A percentile compares a stretch with the other conserved stretches of the same genome.
These are phyloP conservation scores for Zasmidium citrigriseum DNA, from an alignment of 2,329 filamentous ascomycete genomes.

Conservation along the genomic window DNA sequence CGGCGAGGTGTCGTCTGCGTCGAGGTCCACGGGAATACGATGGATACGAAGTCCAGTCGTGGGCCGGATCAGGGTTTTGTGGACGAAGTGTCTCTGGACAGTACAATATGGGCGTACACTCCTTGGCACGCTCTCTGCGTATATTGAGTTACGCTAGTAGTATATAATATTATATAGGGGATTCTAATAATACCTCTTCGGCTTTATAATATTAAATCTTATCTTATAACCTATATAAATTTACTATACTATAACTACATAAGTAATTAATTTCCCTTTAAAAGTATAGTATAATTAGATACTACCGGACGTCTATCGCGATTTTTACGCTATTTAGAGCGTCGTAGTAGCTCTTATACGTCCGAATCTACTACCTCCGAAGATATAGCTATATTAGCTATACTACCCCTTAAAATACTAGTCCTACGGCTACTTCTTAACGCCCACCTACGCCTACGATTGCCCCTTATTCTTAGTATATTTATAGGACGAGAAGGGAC, in stretches of 20 bases:
- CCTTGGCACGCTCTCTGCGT: neutral
- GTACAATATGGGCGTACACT: neutral
- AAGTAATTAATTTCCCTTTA: neutral
- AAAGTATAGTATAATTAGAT: neutral
- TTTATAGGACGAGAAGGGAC: neutral
- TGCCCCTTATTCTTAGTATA: neutral
- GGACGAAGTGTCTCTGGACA: neutral
- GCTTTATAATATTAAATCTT: neutral
- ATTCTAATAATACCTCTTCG: neutral
- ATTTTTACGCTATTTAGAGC: neutral
- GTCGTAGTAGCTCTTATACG: neutral
- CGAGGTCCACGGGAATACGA: neutral
- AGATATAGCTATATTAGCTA: neutral
- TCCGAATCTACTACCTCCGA: neutral
- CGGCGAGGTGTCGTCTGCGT: neutral
- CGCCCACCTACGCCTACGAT: neutral
- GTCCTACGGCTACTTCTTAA: neutral
- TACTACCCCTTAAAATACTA: neutral
- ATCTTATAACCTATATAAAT: neutral
- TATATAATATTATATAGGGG: neutral
- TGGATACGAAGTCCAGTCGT: neutral
- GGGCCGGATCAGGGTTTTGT: too few relatives aligned
- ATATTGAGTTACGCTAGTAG: neutral
- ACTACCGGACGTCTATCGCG: neutral
- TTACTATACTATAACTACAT: neutral